Evolutionary conservation across 2,329 filamentous ascomycete species (phyloP).

Genomic region (Penicillium sp.): DNA sequence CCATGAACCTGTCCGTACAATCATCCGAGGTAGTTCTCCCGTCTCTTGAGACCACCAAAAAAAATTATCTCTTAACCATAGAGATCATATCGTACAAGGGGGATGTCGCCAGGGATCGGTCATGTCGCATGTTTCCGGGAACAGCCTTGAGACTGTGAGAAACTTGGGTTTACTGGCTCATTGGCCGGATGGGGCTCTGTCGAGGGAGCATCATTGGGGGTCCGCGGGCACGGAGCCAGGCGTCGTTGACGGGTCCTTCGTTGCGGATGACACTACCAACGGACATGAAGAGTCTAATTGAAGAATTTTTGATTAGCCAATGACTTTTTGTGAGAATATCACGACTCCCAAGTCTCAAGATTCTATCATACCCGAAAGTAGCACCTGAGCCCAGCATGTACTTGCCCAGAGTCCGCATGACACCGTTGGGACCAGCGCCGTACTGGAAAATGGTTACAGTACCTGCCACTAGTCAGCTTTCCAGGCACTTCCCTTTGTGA

Average conservation of each 20-base stretch:
- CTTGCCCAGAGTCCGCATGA: slow-evolving; percentile 90
- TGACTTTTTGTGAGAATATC: neutral
- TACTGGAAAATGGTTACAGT: slow-evolving; percentile 94
- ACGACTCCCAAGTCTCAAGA: neutral
- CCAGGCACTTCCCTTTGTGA: neutral
- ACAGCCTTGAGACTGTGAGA: slow-evolving; percentile 6
- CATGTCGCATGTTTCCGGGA: slow-evolving; percentile 23
- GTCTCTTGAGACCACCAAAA: slow-evolving; percentile 15
- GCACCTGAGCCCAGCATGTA: slow-evolving; percentile 95
- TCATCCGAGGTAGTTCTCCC: neutral
- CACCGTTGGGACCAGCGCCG: slow-evolving; percentile 87
- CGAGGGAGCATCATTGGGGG: slow-evolving; percentile 68
- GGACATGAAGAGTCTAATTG: slow-evolving; percentile 85
- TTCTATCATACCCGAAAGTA: slow-evolving; percentile 77
- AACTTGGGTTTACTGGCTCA: slow-evolving; percentile 31
- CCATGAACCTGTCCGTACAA: neutral
- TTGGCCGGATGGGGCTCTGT: slow-evolving; percentile 36
- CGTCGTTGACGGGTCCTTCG: slow-evolving; percentile 74
- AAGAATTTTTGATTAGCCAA: slow-evolving; percentile 2
- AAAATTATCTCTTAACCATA: slow-evolving; percentile 11
- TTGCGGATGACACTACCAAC: slow-evolving; percentile 96
- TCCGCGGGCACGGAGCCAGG: slow-evolving; percentile 72
- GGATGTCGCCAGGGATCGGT: slow-evolving; percentile 19
- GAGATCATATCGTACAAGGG: slow-evolving; percentile 35
- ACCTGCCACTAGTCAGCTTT: slow-evolving; percentile 52